Evolutionary conservation across 768 basidiomycete species (phyloP), one percentile per base, ranked within the genome.

Genomic region (Lactarius indigo): DNA sequence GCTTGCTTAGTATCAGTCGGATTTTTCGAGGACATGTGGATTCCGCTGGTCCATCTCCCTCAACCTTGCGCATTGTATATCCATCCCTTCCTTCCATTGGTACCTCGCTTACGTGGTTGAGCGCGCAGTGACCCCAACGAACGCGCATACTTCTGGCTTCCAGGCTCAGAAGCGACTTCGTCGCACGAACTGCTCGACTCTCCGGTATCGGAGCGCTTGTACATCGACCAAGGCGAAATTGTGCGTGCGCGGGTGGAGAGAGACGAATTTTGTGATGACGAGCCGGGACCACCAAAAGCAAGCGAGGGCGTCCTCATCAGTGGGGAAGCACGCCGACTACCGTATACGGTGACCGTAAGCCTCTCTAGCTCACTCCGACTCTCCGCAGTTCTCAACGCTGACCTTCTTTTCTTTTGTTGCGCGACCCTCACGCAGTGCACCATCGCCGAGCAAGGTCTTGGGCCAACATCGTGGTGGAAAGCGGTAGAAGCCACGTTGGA

Each of bases 11-110:
- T 96, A 31, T 85, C 89, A 26, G 76, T 97, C 20, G 91, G 89
- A 23, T 98, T 98, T 80, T 98, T 98, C 73, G 92, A 94, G 76
- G 95, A 98, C 72, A 88, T 98, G 28, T 92, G 93, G 74, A 84
- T 98, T 56, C 92, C 94, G 0, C 77, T 84, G 0, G 79, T 84
- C 3, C 88, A 92, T 65, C 85, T 98, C 6, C 95, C 96, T 2
- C 85, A 89, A 72, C 90, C 93, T 31, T 85, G 83, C 44, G 85
- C 90, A 4, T 94, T 92, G 92, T 92, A 74, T 59, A 88, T 76
- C 6, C 44, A 57, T 56, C 33, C 31, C 28, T 7, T 63, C 18
- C 39, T 58, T 33, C 28, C 26, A 33, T 58, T n/a, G 31, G 20
- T 35, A 31, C 17, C 37, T 9, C 61, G 56, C 61, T 15, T 54